Evolutionary conservation across 352 stramenopile genomes (phyloP).

Genomic region (Pythium apleroticum): DNA sequence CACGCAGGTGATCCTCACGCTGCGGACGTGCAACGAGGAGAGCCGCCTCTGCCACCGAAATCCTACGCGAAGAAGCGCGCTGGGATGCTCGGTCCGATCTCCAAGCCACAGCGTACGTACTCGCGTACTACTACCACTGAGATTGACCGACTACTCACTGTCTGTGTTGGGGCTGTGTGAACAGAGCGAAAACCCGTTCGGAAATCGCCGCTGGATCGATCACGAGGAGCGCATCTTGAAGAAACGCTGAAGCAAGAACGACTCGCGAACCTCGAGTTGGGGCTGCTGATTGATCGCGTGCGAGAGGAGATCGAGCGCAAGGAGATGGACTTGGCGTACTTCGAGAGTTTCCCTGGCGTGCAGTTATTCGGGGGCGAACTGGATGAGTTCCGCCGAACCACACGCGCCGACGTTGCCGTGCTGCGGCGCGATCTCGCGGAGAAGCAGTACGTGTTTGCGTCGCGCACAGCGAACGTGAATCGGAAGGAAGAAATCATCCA

Average conservation of each 20-base stretch:
- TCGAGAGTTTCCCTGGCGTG: conserved; percentile 63
- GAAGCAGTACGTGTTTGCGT: conserved; percentile 56
- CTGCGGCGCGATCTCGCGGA: conserved; percentile 47
- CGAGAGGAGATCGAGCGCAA: conserved; percentile 75
- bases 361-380: conserved; percentile 56
- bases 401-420: conserved; percentile 33
- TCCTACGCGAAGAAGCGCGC: conserved; percentile 61
- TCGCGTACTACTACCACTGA: too few species aligned
- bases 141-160: too few species aligned
- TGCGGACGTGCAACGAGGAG: not conserved
- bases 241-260: conserved; percentile 57
- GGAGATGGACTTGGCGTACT: conserved; percentile 76
- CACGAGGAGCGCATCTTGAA: conserved; percentile 71
- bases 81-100: conserved; percentile 64
- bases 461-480: conserved; percentile 52
- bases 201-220: conserved; percentile 44
- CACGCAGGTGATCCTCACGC: not conserved
- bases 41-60: conserved; percentile 1
- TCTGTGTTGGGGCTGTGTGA: not conserved
- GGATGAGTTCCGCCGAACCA: conserved; percentile 42
- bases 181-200: conserved; percentile 31
- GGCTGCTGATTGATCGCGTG: conserved; percentile 45
- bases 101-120: conserved; percentile 46
- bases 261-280: conserved; percentile 41
- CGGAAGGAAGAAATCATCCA: conserved; percentile 72